phyloP scores from a whole-genome alignment of 139 green algal species.

The Choricystis sp. region DNA sequence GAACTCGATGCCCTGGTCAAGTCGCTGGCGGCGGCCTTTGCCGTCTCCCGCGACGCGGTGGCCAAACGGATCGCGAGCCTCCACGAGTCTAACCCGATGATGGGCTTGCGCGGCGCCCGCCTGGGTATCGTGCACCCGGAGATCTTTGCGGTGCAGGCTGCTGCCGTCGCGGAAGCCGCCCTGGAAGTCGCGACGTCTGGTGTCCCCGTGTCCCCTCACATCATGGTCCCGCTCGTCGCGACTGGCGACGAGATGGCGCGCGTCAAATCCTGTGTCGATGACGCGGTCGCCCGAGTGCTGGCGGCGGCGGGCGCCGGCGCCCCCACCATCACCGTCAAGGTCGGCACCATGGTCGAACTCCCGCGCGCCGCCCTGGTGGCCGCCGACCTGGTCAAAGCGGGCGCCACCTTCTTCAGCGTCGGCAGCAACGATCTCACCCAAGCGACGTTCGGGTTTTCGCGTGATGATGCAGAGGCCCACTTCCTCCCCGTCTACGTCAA shows the following conservation, averaged over 20 bases:
- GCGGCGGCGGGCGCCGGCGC: slow-evolving; percentile 17
- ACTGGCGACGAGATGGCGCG: slow-evolving; percentile 51
- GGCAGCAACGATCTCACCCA: slow-evolving; percentile 92
- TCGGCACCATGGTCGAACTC: slow-evolving; percentile 91
- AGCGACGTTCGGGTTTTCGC: slow-evolving; percentile 68
- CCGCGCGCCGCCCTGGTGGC: slow-evolving; percentile 60
- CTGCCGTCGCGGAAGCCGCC: slow-evolving; percentile 73
- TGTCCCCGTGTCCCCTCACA: slow-evolving; percentile 35
- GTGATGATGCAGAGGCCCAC: slow-evolving; percentile 71
- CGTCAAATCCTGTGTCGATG: slow-evolving; percentile 25
- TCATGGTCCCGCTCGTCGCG: slow-evolving; percentile 87
- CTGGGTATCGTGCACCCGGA: slow-evolving; percentile 79
- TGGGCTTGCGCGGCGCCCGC: slow-evolving; percentile 74
- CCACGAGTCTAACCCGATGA: slow-evolving; percentile 68
- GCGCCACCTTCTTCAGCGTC: slow-evolving; percentile 84
- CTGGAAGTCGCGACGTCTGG: slow-evolving; percentile 32
- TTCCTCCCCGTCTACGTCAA: slow-evolving; percentile 69
- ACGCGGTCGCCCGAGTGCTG: too few relatives aligned
- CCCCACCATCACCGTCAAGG: slow-evolving; percentile 24
- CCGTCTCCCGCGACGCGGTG: background rate
- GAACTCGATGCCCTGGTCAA: background rate
- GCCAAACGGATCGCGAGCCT: slow-evolving; percentile 41
- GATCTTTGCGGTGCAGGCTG: slow-evolving; percentile 57
- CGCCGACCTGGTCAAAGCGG: slow-evolving; percentile 42
- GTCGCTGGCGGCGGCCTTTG: background rate